phyloP scores from a whole-genome alignment of 805 yeast genomes.

The Teunomyces tritomae region DNA sequence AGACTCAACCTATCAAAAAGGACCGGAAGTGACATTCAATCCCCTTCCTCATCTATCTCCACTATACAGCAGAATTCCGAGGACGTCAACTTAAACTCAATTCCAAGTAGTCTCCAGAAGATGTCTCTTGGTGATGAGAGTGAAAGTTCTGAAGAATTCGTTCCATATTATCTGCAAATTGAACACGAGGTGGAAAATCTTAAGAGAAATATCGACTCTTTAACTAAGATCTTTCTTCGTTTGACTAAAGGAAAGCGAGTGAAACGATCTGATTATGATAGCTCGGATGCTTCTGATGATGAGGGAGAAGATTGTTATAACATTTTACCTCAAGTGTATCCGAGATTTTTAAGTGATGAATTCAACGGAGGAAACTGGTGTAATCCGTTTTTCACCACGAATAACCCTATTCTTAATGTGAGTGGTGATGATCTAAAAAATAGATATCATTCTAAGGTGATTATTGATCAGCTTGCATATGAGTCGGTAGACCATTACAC shows the following conservation, averaged over 20 bases:
- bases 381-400: conserved; percentile 56
- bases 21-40: conserved; percentile 1
- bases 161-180: conserved; percentile 34
- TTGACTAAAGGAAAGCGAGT: conserved; percentile 34
- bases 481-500: conserved; percentile 34
- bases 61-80: conserved; percentile 7
- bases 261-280: conserved; percentile 33
- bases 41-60: conserved; percentile 7
- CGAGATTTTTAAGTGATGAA: conserved; percentile 62
- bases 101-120: conserved; percentile 1
- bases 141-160: conserved; percentile 9
- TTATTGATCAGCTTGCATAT: conserved; percentile 51
- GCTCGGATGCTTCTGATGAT: conserved; percentile 33
- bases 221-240: conserved; percentile 29
- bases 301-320: conserved; percentile 35
- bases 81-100: conserved; percentile 2
- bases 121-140: conserved; percentile 2
- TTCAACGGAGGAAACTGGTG: conserved; percentile 81
- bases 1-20: conserved; percentile 6
- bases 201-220: conserved; percentile 27
- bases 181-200: conserved; percentile 38
- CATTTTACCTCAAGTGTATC: conserved; percentile 61
- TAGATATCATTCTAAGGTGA: conserved; percentile 40
- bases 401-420: conserved; percentile 35
- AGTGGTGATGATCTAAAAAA: conserved; percentile 45